These are phyloP conservation scores for Capsella bursapastoris DNA, from an alignment of 345 rosid species.

Conservation along the genomic window DNA sequence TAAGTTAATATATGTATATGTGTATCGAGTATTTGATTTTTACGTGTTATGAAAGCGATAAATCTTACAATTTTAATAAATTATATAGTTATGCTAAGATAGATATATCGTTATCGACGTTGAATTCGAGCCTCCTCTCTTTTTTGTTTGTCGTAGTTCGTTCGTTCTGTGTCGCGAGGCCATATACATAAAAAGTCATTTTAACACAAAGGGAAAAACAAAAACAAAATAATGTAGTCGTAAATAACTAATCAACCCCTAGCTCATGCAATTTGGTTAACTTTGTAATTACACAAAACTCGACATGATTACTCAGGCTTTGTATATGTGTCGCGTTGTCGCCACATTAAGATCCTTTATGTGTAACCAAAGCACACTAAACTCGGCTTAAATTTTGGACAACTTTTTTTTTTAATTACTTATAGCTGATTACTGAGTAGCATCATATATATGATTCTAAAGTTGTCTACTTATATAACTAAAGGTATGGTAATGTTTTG, in stretches of 20 bases:
- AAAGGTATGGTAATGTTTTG: background rate
- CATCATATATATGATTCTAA: slow-evolving; percentile 4
- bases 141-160: slow-evolving; percentile 35
- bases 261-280: slow-evolving; percentile 23
- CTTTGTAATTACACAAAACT: slow-evolving; percentile 32
- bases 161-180: slow-evolving; percentile 31
- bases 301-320: slow-evolving; percentile 50
- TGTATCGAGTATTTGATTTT: no score
- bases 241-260: slow-evolving; percentile 37
- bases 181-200: background rate
- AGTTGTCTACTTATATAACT: background rate
- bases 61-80: background rate
- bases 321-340: slow-evolving; percentile 48
- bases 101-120: slow-evolving; percentile 35
- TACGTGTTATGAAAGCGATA: slow-evolving; percentile 12
- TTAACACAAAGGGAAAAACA: background rate
- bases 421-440: slow-evolving; percentile 1
- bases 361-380: slow-evolving; percentile 38
- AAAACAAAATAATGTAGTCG: background rate
- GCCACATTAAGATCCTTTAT: slow-evolving; percentile 31
- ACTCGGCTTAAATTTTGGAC: slow-evolving; percentile 39
- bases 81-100: background rate
- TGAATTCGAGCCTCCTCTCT: slow-evolving; percentile 25
- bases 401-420: background rate
- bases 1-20: no score